Base-by-base conservation (phyloP, 2,329 filamentous ascomycete species). In the Trichophyton equinum region DNA sequence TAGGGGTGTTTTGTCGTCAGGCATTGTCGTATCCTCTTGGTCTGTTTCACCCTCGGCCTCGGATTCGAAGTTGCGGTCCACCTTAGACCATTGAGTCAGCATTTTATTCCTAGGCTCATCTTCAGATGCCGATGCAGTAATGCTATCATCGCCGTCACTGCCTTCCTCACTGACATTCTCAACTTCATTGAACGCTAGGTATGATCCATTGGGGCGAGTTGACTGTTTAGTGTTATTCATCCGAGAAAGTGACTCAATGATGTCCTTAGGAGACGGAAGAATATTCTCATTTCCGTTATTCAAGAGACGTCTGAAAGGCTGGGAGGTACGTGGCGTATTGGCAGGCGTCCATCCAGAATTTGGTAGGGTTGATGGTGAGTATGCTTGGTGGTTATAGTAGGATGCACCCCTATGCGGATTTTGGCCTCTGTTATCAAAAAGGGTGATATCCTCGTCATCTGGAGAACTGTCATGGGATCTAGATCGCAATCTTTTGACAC, bases 271-370 rank as follows among this genome's bases (percentile, higher is more conserved):
- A 0, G 70, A 68, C 1, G 66, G 64, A 3, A 67, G 58, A 1
- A 55, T 60, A 7, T 62, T 60, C 36, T 22, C 25, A 5, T 38
- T 59, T 36, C 3, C 4, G n/a, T 30, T 36, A 15, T 8, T 33
- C 60, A 57, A 0, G 58, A n/a, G 7, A 25, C 40, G 3, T 42
- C 46, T 40, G 15, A 59, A 47, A 18, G 33, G 15, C 22, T 66
- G 62, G 1, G 63, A 61, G 58, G 69, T 70, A 22, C 71, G 68
- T 2, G 74, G 73, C 2, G 69, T 69, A 57, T 80, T 80, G 57
- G 77, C 68, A 0, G 76, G 72, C 1, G 72, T 77, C 63, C 56
- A 59, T 40, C 62, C 58, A 33, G 36, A 46, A 57, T 49, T 46
- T 25, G 27, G 56, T 25, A 25, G 27, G 30, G 33, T 36, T 3